Base-by-base conservation (phyloP, 257 asterid genomes). In the Ligustrum vulgare region DNA sequence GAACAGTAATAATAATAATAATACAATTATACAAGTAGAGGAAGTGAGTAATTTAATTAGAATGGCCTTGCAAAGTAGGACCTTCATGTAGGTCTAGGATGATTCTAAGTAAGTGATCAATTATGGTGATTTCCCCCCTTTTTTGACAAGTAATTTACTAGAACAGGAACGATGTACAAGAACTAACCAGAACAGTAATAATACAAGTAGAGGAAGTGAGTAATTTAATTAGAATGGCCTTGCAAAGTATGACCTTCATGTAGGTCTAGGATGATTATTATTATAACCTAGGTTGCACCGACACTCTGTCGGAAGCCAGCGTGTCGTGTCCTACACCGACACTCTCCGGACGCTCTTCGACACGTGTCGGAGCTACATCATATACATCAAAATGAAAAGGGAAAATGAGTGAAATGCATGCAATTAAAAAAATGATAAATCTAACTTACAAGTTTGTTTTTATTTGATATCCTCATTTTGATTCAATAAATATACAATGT, bases 191-290 rank as follows among this genome's bases (percentile, higher is more conserved):
- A 36, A 39, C 32, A 68, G 71, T 23, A 28, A 28, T 28, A 0
- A 66, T 63, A 23, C 64, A 65, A 67, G 36, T 18, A 28, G 71
- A 51, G 78, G 75, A 56, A 47, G 31, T 22, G 32, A 23, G 8
- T 49, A 49, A 16, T 49, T 49, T 49, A 49, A 49, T 49, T 49
- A 49, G 22, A 49, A 49, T 49, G 60, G 23, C 5, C 60, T 49
- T 23, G 33, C 66, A 22, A 22, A 58, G 3, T 23, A 58, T 22
- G 66, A 58, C n/a, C 33, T 8, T 28, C 35, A 25, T 60, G 35
- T 60, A 60, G 62, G 76, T 78, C 77, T 75, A 72, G 43, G 65
- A 54, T 72, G 64, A 73, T 43, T 75, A 36, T 72, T 12, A 64
- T 56, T 71, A 35, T 32, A n/a, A n/a, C n/a, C n/a, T n/a, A n/a